A percentile compares a stretch with the other conserved stretches of the same genome.
These are phyloP conservation scores for Neurospora sp. DNA, from an alignment of 495 filamentous ascomycete genomes.

Conservation along the genomic window DNA sequence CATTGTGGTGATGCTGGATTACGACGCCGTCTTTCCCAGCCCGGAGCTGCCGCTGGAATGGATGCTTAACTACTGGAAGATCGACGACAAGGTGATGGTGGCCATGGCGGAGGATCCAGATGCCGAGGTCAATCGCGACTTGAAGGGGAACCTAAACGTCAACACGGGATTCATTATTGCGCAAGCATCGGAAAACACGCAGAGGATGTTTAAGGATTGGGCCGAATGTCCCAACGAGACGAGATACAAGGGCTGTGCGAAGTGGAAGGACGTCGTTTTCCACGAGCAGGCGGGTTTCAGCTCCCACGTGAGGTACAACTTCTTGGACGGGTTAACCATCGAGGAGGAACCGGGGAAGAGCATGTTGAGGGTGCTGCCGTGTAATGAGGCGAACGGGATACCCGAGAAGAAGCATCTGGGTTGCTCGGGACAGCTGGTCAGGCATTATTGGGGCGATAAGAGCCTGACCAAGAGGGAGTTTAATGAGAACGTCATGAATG, in stretches of 20 bases:
- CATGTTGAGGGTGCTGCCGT: slow-evolving; percentile 17
- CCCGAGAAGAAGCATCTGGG: slow-evolving; percentile 10
- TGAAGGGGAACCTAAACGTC: slow-evolving; percentile 10
- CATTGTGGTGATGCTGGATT: slow-evolving; percentile 41
- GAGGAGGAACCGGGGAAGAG: slow-evolving; percentile 7
- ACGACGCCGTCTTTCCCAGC: slow-evolving; percentile 38
- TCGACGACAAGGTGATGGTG: slow-evolving; percentile 29
- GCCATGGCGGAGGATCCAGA: slow-evolving; percentile 36
- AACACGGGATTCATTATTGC: slow-evolving; percentile 26
- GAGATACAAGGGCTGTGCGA: slow-evolving; percentile 13
- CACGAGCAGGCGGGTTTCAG: slow-evolving; percentile 24
- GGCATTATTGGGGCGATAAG: slow-evolving; percentile 22
- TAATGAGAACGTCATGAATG: slow-evolving; percentile 12
- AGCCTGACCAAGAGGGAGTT: slow-evolving; percentile 11
- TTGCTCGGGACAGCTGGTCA: slow-evolving; percentile 16
- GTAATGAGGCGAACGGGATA: slow-evolving; percentile 21
- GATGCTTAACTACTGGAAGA: slow-evolving; percentile 45
- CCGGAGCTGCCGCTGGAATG: slow-evolving; percentile 44
- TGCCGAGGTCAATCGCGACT: slow-evolving; percentile 13
- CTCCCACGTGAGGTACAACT: slow-evolving; percentile 20
- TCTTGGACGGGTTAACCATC: slow-evolving; percentile 18
- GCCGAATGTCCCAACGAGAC: slow-evolving; percentile 15
- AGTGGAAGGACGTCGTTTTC: slow-evolving; percentile 15
- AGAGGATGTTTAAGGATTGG: slow-evolving; percentile 21
- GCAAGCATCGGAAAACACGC: slow-evolving; percentile 16